Evolutionary conservation across 768 basidiomycete genomes (phyloP), one percentile per base, ranked within the genome.

Genomic region (Gymnopilus junonius): DNA sequence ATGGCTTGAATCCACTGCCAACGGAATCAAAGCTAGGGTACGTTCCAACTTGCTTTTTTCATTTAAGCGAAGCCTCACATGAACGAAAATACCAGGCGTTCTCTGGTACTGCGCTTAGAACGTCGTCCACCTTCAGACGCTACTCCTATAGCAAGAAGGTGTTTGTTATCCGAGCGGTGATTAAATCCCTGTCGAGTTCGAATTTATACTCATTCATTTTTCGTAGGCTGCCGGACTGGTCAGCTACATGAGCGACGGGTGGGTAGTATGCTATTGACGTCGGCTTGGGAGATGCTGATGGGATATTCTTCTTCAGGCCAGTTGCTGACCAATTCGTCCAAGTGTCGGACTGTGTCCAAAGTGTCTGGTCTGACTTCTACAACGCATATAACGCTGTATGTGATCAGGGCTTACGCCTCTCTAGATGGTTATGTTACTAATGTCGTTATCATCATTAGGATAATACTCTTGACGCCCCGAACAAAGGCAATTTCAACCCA

Each of bases 131-230:
- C 7, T 58, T 58, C 39, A 42, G 45, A 12, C 17, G 27, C 15
- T 58, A 27, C 43, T 29, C 56, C 20, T 58, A n/a, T 58, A 58
- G 56, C 40, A 58, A 58, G 42, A 58, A 58, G 27, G 56, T 58
- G 7, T 58, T 58, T 23, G 29, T 27, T 8, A 58, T 58, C 23
- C 32, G 53, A 54, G 53, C 32, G 20, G 53, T 54, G 35, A 54
- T 34, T 35, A 46, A 6, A 6, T 1, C 15, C 31, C 20, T 15
- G 23, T 50, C 21, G 2, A 7, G 0, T 29, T 17, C 31, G 15
- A 17, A 2, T 31, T 50, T 14, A 31, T 50, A 27, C 21, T 50
- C 48, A 50, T 31, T 50, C 23, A n/a, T 15, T 50, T n/a, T 27
- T 17, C 12, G 10, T n/a, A 54, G 53, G 53, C 29, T 4, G 34